phyloP scores from a whole-genome alignment of 1,284 basidiomycete species.

The Leccinum subspadiceum region DNA sequence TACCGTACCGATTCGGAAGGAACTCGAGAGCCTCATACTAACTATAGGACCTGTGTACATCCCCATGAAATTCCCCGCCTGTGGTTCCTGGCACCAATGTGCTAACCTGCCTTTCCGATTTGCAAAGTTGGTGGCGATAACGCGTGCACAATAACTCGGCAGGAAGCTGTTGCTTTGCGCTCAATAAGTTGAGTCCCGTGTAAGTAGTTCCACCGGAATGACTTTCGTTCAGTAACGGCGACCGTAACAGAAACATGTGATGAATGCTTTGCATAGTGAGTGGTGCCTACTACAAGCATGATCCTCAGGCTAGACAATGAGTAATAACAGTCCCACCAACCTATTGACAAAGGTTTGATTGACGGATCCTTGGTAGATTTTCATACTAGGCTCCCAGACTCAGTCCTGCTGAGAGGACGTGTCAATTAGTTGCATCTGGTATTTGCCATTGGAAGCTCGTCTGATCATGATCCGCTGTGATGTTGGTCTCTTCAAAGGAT shows the following conservation, averaged over 20 bases:
- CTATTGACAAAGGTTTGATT: background rate
- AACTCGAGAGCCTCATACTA: background rate
- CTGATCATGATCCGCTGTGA: background rate
- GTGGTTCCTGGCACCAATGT: background rate
- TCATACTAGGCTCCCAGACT: background rate
- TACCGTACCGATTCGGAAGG: background rate
- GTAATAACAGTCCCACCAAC: background rate
- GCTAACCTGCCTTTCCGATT: background rate
- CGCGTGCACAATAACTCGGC: background rate
- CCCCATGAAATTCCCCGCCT: background rate
- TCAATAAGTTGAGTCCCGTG: background rate
- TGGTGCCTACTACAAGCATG: background rate
- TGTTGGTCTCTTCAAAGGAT: background rate
- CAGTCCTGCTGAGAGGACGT: background rate
- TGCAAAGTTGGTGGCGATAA: background rate
- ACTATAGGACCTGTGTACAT: background rate
- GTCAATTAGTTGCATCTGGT: background rate
- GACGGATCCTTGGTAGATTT: background rate
- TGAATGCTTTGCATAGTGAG: background rate
- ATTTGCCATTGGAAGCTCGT: background rate
- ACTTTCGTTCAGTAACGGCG: background rate
- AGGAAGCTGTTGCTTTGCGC: background rate
- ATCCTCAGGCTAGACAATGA: background rate
- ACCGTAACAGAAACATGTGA: background rate
- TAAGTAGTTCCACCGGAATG: background rate